Evolutionary conservation across 805 yeast species (phyloP).

Genomic region (Dipodascopsis uninucleata): DNA sequence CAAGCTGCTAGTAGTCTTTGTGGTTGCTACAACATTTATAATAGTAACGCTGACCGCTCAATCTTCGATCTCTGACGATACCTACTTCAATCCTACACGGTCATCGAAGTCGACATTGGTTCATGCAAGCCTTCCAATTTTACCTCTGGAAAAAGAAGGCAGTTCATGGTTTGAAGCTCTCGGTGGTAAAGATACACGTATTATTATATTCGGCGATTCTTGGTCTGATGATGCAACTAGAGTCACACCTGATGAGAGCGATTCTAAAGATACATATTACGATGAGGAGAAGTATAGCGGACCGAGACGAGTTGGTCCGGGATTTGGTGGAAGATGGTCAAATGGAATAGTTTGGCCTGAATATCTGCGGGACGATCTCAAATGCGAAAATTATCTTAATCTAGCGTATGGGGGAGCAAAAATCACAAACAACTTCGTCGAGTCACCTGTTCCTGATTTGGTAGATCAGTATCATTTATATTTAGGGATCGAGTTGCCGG

Average conservation of each 20-base stretch:
- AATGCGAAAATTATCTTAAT: slow-evolving; percentile 14
- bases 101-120: no score
- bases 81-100: no score
- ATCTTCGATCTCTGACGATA: no score
- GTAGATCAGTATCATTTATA: slow-evolving; percentile 5
- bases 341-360: slow-evolving; percentile 27
- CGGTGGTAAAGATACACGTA: no score
- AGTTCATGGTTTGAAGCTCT: no score
- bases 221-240: slow-evolving; percentile 26
- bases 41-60: no score
- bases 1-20: no score
- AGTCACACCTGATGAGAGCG: slow-evolving; percentile 4
- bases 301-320: slow-evolving; percentile 16
- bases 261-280: not conserved
- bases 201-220: slow-evolving; percentile 26
- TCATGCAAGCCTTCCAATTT: no score
- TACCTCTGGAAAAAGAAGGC: no score
- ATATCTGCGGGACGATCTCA: slow-evolving; percentile 11
- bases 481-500: slow-evolving; percentile 6
- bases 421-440: slow-evolving; percentile 16
- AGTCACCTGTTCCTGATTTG: slow-evolving; percentile 24
- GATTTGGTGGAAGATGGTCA: slow-evolving; percentile 23
- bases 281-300: slow-evolving; percentile 5
- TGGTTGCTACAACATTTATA: no score
- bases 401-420: slow-evolving; percentile 26